phyloP scores from a whole-genome alignment of 176 grass and related monocot genomes.

The Poa pratensis region DNA sequence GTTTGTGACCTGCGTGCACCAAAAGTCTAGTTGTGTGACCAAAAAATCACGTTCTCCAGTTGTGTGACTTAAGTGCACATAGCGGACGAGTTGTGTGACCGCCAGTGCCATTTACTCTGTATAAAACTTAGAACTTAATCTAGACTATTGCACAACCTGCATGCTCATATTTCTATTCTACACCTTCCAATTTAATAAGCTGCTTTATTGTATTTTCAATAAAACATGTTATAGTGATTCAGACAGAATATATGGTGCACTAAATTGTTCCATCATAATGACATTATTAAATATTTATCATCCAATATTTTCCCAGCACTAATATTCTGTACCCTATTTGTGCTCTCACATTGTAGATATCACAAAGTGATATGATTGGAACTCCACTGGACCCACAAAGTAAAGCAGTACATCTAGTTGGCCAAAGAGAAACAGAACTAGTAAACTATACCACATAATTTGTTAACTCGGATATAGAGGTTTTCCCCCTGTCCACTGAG shows the following conservation, averaged over 20 bases:
- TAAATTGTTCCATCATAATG: conserved; percentile 13
- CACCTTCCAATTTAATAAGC: neutral
- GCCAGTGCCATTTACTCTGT: too few species aligned
- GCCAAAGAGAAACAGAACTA: neutral
- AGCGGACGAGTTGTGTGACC: too few species aligned
- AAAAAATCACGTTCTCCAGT: too few species aligned
- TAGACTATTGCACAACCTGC: neutral
- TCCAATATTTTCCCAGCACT: neutral
- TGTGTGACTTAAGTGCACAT: too few species aligned
- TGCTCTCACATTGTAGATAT: conserved; percentile 6
- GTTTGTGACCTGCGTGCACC: too few species aligned
- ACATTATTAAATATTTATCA: neutral
- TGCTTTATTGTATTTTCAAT: neutral
- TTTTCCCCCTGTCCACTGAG: conserved; percentile 29
- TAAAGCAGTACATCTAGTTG: neutral
- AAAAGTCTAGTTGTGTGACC: too few species aligned
- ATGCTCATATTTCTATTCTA: neutral
- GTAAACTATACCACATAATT: conserved; percentile 33
- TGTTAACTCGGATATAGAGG: conserved; percentile 47
- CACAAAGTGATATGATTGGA: neutral
- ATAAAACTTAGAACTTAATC: neutral
- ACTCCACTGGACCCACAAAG: neutral
- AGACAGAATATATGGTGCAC: neutral
- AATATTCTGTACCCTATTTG: neutral
- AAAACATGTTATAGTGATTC: neutral